phyloP scores from a whole-genome alignment of 805 yeast species.

The Jamesozyma hellenica region DNA sequence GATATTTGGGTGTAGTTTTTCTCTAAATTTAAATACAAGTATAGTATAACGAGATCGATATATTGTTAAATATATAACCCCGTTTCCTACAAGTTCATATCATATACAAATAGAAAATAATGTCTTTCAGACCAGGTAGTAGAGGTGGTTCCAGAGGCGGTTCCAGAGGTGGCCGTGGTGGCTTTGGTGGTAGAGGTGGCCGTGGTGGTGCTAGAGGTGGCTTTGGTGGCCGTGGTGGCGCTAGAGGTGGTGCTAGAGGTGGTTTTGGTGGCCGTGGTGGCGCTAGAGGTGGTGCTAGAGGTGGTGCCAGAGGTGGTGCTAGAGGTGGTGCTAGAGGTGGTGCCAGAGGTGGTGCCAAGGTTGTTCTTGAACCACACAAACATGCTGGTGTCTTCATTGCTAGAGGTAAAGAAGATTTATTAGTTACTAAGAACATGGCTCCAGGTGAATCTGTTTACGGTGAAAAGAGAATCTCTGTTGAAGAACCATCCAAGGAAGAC shows the following conservation, averaged over 20 bases:
- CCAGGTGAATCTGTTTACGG: conserved; percentile 99
- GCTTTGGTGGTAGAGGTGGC: conserved; percentile 33
- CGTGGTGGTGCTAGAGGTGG: conserved; percentile 37
- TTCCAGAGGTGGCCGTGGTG: conserved; percentile 31
- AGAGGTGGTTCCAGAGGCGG: conserved; percentile 34
- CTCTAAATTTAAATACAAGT: too few relatives aligned
- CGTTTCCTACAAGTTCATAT: not conserved
- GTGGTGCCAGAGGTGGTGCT: conserved; percentile 56
- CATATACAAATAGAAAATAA: conserved; percentile 25
- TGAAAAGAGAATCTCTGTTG: conserved; percentile 90
- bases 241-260: conserved; percentile 35
- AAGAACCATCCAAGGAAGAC: conserved; percentile 84
- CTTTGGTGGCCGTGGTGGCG: conserved; percentile 26
- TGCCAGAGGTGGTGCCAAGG: conserved; percentile 94
- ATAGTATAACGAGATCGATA: not conserved
- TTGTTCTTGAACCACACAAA: conserved; percentile 96
- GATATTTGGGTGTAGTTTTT: too few relatives aligned
- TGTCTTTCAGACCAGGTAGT: conserved; percentile 71
- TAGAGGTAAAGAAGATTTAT: conserved; percentile 97
- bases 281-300: conserved; percentile 36
- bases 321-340: conserved; percentile 81
- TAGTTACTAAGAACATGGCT: conserved; percentile 92
- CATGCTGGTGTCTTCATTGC: conserved; percentile 98
- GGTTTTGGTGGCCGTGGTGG: conserved; percentile 41
- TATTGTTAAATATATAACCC: not conserved